Percentiles rank a stretch among this genome's conserved stretches.
These are phyloP conservation scores for Aureococcus anophagefferens DNA, from an alignment of 108 stramenopile species.

Conservation along the genomic window DNA sequence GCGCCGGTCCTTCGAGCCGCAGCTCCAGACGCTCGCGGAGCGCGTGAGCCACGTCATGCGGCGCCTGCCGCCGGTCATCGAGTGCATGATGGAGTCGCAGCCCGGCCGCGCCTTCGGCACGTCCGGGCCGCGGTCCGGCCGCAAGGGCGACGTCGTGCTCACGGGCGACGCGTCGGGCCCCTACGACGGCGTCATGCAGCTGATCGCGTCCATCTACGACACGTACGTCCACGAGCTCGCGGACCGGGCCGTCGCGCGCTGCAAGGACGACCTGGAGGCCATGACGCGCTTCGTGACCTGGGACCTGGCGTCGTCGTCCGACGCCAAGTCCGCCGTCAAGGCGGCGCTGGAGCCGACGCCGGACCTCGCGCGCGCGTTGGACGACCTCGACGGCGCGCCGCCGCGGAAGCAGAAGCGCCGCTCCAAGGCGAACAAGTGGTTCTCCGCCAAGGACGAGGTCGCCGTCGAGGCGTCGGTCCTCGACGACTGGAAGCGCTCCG, in stretches of 20 bases:
- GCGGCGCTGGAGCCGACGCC: conserved; percentile 35
- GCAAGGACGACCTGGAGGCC: conserved; percentile 72
- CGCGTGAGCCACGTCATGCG: conserved; percentile 74
- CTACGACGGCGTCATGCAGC: background rate
- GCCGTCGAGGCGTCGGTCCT: background rate
- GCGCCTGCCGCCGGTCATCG: conserved; percentile 68
- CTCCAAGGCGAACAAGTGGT: conserved; percentile 22
- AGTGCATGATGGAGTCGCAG: conserved; percentile 26
- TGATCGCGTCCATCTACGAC: conserved; percentile 68
- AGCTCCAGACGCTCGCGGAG: conserved; percentile 48
- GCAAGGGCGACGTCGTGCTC: too few relatives aligned
- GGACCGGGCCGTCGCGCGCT: conserved; percentile 52
- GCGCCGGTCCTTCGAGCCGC: conserved; percentile 66
- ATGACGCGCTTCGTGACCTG: conserved; percentile 85
- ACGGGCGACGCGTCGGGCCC: background rate
- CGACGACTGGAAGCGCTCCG: conserved; percentile 3
- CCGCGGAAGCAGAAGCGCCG: conserved; percentile 31
- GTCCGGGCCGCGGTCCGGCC: too few relatives aligned
- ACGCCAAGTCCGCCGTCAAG: background rate
- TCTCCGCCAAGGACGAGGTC: conserved; percentile 19
- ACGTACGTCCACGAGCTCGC: conserved; percentile 65
- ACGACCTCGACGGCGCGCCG: conserved; percentile 55
- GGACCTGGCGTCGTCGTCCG: conserved; percentile 44
- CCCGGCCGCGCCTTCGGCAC: too few relatives aligned
- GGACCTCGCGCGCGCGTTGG: conserved; percentile 64